Base-by-base conservation (phyloP, 345 rosid genomes). In the Dimocarpus longan region DNA sequence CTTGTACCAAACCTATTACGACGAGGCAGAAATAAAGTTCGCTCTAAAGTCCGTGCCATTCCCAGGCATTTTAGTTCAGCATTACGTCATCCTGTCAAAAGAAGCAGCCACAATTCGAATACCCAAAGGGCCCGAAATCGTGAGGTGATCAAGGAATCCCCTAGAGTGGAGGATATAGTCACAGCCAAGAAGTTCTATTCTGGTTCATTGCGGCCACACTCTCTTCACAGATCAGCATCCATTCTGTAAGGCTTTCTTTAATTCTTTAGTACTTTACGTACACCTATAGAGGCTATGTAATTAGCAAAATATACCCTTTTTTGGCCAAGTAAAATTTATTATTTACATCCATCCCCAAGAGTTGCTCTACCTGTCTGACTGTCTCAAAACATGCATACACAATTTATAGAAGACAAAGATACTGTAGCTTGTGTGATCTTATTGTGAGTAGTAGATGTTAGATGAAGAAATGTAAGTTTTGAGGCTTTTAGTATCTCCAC, bases 161-260 rank as follows among this genome's bases (percentile, higher is more conserved):
- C 83, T 15, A 70, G 76, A 62, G 40, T 66, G 18, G 72, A 81
- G 62, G 70, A 60, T 12, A 71, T 71, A 54, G 71, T 69, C 42
- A 81, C 70, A 52, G 81, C 86, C 68, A 83, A 88, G 64, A 75
- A 78, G 79, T 78, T 80, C 83, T 82, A 52, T 69, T 77, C 78
- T 8, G 86, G 84, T 15, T 83, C 85, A 60, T 72, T 89, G 54
- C 75, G 84, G 76, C 90, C 93, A 43, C 76, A 82, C 63, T 85
- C 91, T 48, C 88, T 91, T 60, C 86, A 89, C 68, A 90, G 91
- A 76, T 84, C 97, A 57, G 82, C 87, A 72, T 91, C 98, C 63
- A 90, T 64, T 68, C 7, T 81, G 76, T 59, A 76, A 66, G 80
- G 59, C 54, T 64, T 71, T 65, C 42, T 57, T 80, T 13, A 72